Percentiles rank a stretch among this genome's conserved stretches.
These are phyloP conservation scores for Gnomoniopsis sp. DNA, from an alignment of 2,329 filamentous ascomycete genomes.

Conservation along the genomic window DNA sequence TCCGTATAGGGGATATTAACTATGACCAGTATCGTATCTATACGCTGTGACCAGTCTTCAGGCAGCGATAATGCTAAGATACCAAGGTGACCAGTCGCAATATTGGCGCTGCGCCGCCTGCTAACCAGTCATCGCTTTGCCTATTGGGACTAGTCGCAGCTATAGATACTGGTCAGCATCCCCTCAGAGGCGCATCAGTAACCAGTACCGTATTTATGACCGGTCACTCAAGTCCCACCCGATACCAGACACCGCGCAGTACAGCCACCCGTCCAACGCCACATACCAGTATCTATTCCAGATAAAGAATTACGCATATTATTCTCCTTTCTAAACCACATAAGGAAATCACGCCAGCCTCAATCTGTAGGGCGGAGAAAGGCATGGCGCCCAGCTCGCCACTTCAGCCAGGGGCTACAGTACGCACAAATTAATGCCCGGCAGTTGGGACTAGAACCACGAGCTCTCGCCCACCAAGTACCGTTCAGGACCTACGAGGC, in stretches of 20 bases:
- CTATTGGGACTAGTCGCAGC: not conserved
- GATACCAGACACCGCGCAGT: not conserved
- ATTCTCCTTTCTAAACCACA: not conserved
- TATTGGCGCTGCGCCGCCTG: too few relatives aligned
- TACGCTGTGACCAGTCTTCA: too few relatives aligned
- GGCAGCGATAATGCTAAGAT: too few relatives aligned
- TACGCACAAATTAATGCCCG: not conserved
- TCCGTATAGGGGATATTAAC: too few relatives aligned
- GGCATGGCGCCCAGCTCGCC: not conserved
- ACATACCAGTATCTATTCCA: not conserved
- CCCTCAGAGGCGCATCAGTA: not conserved
- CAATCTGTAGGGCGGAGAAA: not conserved
- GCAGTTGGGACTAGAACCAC: not conserved
- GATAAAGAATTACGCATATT: not conserved
- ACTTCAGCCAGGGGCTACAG: not conserved
- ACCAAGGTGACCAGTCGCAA: too few relatives aligned
- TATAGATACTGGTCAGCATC: not conserved
- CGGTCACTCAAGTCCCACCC: not conserved
- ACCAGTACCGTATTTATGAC: not conserved
- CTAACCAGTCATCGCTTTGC: not conserved
- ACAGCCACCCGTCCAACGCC: not conserved
- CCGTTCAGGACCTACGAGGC: not conserved
- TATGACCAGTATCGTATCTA: too few relatives aligned
- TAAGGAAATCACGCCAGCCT: not conserved
- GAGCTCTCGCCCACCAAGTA: not conserved